Evolutionary conservation across 169 alveolate species (phyloP).

Genomic region (Cyclospora cayetanensis): DNA sequence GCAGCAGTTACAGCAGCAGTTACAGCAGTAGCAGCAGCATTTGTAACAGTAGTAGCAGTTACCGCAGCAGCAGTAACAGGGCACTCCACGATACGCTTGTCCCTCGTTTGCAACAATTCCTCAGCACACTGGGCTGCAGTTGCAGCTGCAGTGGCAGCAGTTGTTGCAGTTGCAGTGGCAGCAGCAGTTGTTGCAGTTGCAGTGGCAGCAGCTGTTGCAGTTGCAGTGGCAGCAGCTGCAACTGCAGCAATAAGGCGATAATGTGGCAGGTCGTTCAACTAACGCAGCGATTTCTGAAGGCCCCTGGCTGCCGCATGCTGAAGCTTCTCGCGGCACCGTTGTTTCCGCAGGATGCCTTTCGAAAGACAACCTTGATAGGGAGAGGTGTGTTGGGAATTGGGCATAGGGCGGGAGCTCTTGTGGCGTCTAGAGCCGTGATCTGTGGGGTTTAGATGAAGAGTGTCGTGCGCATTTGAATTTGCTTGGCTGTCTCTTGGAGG

Average conservation of each 20-base stretch:
- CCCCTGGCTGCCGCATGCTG: constrained; percentile 51
- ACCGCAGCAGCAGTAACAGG: background rate
- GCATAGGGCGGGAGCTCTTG: background rate
- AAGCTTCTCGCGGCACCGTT: constrained; percentile 70
- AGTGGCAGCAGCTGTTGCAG: constrained; percentile 20
- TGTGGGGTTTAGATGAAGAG: background rate
- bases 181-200: background rate
- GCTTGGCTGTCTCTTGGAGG: background rate
- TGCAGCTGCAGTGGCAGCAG: background rate
- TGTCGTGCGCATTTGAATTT: background rate
- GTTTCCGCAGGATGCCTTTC: constrained; percentile 78
- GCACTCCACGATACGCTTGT: background rate
- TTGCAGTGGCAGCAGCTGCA: background rate
- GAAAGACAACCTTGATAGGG: background rate
- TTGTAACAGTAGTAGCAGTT: background rate
- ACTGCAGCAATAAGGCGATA: background rate
- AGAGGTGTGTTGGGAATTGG: background rate
- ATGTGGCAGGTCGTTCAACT: background rate
- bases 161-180: background rate
- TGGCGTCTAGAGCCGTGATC: background rate
- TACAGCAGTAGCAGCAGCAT: background rate
- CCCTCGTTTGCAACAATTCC: background rate
- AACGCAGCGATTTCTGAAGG: background rate
- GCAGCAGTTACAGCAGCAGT: background rate
- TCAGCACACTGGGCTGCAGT: background rate